Evolutionary conservation across 2,329 filamentous ascomycete species (phyloP).

Genomic region (Trichoderma arundinaceum): DNA sequence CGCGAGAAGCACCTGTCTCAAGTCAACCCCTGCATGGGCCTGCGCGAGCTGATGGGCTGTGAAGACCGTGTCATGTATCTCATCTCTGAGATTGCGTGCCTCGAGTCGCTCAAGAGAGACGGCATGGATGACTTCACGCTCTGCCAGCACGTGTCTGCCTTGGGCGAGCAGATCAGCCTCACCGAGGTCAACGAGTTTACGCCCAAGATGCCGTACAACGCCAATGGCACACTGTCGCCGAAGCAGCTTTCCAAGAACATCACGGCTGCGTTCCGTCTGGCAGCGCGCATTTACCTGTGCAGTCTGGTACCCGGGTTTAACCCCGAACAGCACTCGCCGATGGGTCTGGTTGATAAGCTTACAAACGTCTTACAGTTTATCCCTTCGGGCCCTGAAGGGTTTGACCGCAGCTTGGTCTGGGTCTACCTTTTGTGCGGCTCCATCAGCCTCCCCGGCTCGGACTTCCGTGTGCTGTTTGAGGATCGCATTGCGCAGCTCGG

Average conservation of each 20-base stretch:
- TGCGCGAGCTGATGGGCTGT: constrained; percentile 95
- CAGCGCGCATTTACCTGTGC: constrained; percentile 95
- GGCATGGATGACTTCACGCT: constrained; percentile 86
- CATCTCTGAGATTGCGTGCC: constrained; percentile 95
- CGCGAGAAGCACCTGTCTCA: constrained; percentile 85
- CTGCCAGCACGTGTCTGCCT: constrained; percentile 86
- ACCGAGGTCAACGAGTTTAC: constrained; percentile 71
- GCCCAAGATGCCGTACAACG: constrained; percentile 66
- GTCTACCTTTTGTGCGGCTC: constrained; percentile 87
- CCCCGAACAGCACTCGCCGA: constrained; percentile 73
- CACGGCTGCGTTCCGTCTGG: constrained; percentile 86
- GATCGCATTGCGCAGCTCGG: constrained; percentile 77
- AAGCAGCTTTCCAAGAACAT: constrained; percentile 88
- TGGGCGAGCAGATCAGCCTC: constrained; percentile 83
- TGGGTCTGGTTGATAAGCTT: constrained; percentile 79
- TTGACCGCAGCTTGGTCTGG: constrained; percentile 91
- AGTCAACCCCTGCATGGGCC: constrained; percentile 66
- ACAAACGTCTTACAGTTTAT: constrained; percentile 79
- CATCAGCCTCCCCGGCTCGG: constrained; percentile 72
- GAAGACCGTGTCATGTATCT: constrained; percentile 98
- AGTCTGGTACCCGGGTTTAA: constrained; percentile 89
- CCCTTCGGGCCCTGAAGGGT: constrained; percentile 79
- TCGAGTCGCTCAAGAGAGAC: constrained; percentile 83
- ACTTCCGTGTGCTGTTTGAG: constrained; percentile 78
- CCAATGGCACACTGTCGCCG: constrained; percentile 76